Evolutionary conservation across 306 rosid genomes (phyloP), one percentile per base, ranked within the genome.

Genomic region (Cicer pinnatifidum): DNA sequence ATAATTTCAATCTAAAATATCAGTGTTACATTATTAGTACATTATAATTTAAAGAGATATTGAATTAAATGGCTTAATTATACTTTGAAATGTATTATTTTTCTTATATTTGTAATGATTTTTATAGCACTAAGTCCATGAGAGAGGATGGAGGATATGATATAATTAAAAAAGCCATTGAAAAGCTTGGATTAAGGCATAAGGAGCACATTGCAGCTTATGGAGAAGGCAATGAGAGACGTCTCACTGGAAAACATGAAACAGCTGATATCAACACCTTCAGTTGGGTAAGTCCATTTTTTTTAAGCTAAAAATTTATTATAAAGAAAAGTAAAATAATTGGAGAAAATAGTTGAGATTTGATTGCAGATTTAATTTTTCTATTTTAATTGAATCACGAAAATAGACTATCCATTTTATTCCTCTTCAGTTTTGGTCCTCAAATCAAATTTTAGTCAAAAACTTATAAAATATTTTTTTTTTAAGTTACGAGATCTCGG

Each of bases 141-240:
- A 86, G 93, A 72, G 78, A 16, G 3, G 73, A 86, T 7, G 93
- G 93, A 40, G 93, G 93, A 0, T 86, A 35, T 52, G 88, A 88
- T n/a, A 70, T 86, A 3, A 88, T 86, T 11, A 83, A 86, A 73
- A 86, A 79, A 66, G 90, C 93, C 8, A 84, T 89, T 45, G 82
- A 81, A 23, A 88, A 84, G 51, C 89, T 86, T 23, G 65, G 77
- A 37, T 67, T 86, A 78, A 89, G 38, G 81, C 93, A 89, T 81
- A 84, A 83, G 35, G 93, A 89, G 8, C 93, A 89, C 85, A 86
- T 89, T 40, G 86, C 89, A 41, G 89, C 90, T 35, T 86, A 89
- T 62, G 93, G 93, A n/a, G 78, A 81, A 81, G 93, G 93, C 72
- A 89, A 89, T 39, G 89, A 89, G 73, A 86, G 90, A 37, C 89